Conservation (phyloP, 768 basidiomycete genomes). For the Daedaleopsis nitida region DNA sequence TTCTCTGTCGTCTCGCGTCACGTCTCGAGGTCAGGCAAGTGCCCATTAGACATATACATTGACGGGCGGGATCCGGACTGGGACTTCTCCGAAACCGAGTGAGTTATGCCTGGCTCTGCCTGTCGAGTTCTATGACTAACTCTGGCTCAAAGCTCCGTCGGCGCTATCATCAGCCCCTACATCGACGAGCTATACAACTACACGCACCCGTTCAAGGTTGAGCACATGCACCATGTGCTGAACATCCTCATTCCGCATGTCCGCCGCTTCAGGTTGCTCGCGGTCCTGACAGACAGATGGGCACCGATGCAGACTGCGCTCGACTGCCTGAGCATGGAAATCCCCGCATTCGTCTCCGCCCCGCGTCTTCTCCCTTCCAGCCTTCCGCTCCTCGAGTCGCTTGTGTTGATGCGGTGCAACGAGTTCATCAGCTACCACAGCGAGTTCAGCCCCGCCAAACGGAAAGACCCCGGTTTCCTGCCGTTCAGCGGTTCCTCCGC, state of each 20-base stretch:
- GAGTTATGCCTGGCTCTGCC: neutral
- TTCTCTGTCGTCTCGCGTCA: conserved; percentile 32
- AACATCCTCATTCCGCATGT: conserved; percentile 54
- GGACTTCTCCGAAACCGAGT: conserved; percentile 59
- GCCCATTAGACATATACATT: conserved; percentile 56
- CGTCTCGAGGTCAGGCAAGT: conserved; percentile 46
- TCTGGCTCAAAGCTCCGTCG: conserved; percentile 2
- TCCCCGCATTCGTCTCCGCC: conserved; percentile 28
- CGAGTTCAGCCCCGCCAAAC: conserved; percentile 43
- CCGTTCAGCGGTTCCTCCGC: conserved; percentile 22
- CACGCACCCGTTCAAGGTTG: conserved; percentile 19
- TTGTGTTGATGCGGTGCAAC: conserved; percentile 63
- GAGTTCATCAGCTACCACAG: conserved; percentile 51
- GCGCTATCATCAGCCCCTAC: conserved; percentile 14
- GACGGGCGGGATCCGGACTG: conserved; percentile 61
- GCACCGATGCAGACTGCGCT: conserved; percentile 58
- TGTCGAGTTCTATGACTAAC: neutral
- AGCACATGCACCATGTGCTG: conserved; percentile 45
- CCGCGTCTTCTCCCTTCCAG: conserved; percentile 27
- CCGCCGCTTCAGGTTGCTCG: conserved; percentile 52
- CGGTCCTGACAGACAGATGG: conserved; percentile 57
- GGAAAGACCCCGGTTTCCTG: conserved; percentile 38
- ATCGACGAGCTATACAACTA: conserved; percentile 17
- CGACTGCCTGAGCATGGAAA: conserved; percentile 38
- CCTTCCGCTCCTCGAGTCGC: conserved; percentile 42